Base-by-base conservation (phyloP, 108 stramenopile species). In the Cyclostephanos tholiformis region DNA sequence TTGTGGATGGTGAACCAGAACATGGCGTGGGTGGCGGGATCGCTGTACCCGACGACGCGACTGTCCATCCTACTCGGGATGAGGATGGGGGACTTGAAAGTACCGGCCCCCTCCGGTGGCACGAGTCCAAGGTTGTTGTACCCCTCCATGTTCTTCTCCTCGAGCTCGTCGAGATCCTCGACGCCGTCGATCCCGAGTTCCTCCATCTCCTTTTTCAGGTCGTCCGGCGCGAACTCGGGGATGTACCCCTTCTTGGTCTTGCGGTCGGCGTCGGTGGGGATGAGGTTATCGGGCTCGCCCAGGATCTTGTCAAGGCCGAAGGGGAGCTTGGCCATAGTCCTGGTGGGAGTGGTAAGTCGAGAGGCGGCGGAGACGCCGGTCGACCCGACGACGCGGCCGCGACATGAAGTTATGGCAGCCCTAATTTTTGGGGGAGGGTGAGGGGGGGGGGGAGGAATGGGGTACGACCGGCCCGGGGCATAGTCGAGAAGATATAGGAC, bases 1-100 rank as follows among this genome's bases (percentile, higher is more conserved):
- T 89, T 88, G 72, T 96, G 92, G 82, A 96, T 91, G 82, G 89
- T 97, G 78, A 97, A 97, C 97, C 97, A 97, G 69, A 87, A 92
- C 76, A 97, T 83, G 58, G 91, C 89, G 82, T 97, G 93, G 11
- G 88, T 91, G 20, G 78, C 82, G 26, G 97, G 97, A 72, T 95
- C 93, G 41, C 81, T 74, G 73, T 93, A 97, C 6, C 97, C 97
- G 29, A 96, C 95, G 19, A 88, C 86, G 16, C 97, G 85, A 48
- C 71, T 77, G 23, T 84, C 87, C 84, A 84, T 73, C 73, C 95
- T 74, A 38, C 82, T 84, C 14, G 95, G 97, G 43, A 97, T 94
- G 66, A 95, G 61, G 79, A 96, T 93, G 66, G 96, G 96, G 46
- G 86, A 88, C 20, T 82, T 71, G 77, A 87, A 95, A 20, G 88